Conservation (phyloP, 176 grass and related monocot species). For the Microstegium vimineum region DNA sequence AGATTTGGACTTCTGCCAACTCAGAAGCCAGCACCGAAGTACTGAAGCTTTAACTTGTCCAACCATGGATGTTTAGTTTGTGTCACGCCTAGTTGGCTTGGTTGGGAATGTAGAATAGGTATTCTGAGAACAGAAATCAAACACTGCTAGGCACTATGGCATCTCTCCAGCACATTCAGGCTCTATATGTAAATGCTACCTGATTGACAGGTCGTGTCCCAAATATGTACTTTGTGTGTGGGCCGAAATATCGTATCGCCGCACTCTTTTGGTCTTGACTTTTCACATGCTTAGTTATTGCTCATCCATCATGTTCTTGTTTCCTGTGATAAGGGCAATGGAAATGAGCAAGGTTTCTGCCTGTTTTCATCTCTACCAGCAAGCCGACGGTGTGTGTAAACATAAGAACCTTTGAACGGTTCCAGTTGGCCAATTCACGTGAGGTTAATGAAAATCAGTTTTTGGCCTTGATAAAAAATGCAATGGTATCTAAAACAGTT, state of each 20-base stretch:
- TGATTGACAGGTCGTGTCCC: background rate
- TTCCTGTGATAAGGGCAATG: background rate
- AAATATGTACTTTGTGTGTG: background rate
- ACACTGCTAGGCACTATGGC: background rate
- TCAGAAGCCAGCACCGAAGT: constrained; percentile 64
- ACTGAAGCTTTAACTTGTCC: constrained; percentile 30
- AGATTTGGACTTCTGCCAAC: constrained; percentile 90
- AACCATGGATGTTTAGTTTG: background rate
- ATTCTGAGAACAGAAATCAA: constrained; percentile 1
- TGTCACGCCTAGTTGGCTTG: background rate
- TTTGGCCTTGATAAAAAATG: too few relatives aligned
- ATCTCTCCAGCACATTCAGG: background rate
- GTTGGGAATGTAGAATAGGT: constrained; percentile 10
- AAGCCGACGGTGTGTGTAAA: background rate
- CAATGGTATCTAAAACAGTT: too few relatives aligned
- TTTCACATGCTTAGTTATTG: background rate
- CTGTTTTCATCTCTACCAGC: background rate
- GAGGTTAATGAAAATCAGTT: background rate
- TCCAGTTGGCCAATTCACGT: too few relatives aligned
- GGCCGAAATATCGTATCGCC: background rate
- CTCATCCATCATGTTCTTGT: background rate
- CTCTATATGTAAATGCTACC: constrained; percentile 10
- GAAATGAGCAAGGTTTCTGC: too few relatives aligned
- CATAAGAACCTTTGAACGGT: background rate
- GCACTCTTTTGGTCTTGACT: background rate